Base-by-base conservation (phyloP, 306 rosid species). In the Cicer cuneatum region DNA sequence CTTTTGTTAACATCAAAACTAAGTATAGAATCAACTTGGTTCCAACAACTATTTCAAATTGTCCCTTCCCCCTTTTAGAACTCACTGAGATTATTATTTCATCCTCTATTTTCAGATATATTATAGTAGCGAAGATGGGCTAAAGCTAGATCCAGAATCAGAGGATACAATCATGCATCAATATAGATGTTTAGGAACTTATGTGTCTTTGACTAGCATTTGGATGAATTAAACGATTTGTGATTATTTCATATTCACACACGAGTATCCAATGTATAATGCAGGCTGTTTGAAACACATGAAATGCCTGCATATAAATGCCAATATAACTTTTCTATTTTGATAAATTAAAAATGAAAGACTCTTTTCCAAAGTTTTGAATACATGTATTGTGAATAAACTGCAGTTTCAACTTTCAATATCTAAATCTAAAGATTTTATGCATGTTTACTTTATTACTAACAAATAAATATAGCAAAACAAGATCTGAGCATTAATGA, bases 281-380 rank as follows among this genome's bases (percentile, higher is more conserved):
- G 65, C 98, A 93, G 71, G 98, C 90, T 10, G 85, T 85, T 70
- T 93, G 97, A 81, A 91, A 93, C 73, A 89, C 86, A 29, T 93
- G 98, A 74, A 92, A 93, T 12, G 87, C 89, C 98, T 93, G 87
- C 87, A 81, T 2, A 69, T 37, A 35, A 33, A 54, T 60, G 72
- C 13, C 46, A 69, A 35, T 16, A 8, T 69, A 53, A 81, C 47
- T 74, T 67, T 41, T 46, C 16, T 65, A 59, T 15, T 69, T 11
- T 43, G 48, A 21, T 35, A 42, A 61, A 10, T 33, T 69, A 41
- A 74, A 51, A 9, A 58, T 21, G 74, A 61, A 78, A 56, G 77
- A 46, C 51, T 5, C 67, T 41, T 33, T 51, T 21, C 29, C 62
- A 14, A 39, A 7, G 48, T 71, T 29, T 43, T 66, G 37, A 81